Evolutionary conservation across 805 yeast species (phyloP), one percentile per base, ranked within the genome.

Genomic region (Metschnikowia borealis): DNA sequence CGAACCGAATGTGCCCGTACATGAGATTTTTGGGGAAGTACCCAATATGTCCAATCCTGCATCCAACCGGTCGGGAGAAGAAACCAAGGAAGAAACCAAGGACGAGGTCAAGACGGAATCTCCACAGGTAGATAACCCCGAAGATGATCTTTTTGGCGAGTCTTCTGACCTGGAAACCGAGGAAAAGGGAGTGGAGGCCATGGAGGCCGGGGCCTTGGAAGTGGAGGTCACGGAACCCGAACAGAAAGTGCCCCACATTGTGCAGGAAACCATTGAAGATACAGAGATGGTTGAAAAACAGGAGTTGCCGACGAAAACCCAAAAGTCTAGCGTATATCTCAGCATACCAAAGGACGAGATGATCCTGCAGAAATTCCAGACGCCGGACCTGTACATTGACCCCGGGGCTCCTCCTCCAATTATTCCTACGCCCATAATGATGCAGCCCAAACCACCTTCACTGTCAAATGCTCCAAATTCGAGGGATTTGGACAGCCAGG

Each of bases 401-500:
- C 95, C 95, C 0, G 95, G 95, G 40, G 95, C 95, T 0, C 95
- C 95, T 3, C 69, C 83, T 2, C 92, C 95, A 1, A 56, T 69
- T 0, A 67, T 80, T 17, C 75, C 80, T 0, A 78, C 82, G 6
- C 81, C 82, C 1, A 68, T 77, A 0, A 65, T 77, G 62, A 61
- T 44, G 26, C 46, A 2, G 55, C 66, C 32, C 11, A 44, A 35
- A 14, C 46, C 39, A 8, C 3, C 10, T 23, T 38, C 39, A 11
- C 40, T 14, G 39, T 26, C 23, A 11, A 23, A 37, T 13, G 29
- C 39, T 7, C 23, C 39, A 8, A 36, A 34, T 14, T 21, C 46
- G 7, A 17, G 39, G 15, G 39, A 31, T 13, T 38, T 34, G 26
- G 44, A 47, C 5, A 43, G 21, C 21, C n/a, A 44, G 6, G 53